These are phyloP conservation scores for Trichoderma citrinoviride DNA, from an alignment of 2,329 filamentous ascomycete species.

Conservation along the genomic window DNA sequence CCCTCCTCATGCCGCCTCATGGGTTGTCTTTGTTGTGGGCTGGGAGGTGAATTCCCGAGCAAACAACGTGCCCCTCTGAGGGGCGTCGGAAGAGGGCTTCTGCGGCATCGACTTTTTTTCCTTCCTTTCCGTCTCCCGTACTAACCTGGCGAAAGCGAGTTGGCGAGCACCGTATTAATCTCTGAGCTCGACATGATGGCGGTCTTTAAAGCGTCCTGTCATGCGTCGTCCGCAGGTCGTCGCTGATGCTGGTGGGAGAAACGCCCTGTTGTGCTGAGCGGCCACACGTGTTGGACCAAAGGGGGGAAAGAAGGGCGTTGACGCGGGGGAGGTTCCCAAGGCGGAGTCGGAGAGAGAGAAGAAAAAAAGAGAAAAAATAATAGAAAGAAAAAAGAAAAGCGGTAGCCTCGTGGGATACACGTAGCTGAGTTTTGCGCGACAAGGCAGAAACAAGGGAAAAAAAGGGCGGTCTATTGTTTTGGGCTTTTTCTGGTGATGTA, in stretches of 20 bases:
- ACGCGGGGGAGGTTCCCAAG: conserved; percentile 22
- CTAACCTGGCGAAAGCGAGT: conserved; percentile 92
- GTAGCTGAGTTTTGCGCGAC: conserved; percentile 9
- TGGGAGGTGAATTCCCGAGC: background rate
- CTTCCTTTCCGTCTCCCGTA: conserved; percentile 25
- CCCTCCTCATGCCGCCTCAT: background rate
- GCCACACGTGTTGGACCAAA: conserved; percentile 30
- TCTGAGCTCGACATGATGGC: conserved; percentile 72
- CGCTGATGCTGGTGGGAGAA: conserved; percentile 26
- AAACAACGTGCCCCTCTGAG: conserved; percentile 4
- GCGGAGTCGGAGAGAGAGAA: conserved; percentile 14
- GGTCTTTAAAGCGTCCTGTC: conserved; percentile 37
- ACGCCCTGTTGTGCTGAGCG: conserved; percentile 24
- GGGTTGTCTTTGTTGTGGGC: background rate
- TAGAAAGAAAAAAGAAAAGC: background rate
- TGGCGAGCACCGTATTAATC: conserved; percentile 96
- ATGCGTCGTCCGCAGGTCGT: conserved; percentile 35
- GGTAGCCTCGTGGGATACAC: conserved; percentile 18
- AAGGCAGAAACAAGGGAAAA: conserved; percentile 4
- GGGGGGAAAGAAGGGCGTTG: conserved; percentile 27
- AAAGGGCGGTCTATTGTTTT: conserved; percentile 23
- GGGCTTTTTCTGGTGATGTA: background rate
- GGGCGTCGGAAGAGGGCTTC: conserved; percentile 8
- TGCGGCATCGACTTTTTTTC: conserved; percentile 19
- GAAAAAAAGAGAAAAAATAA: background rate